phyloP scores from a whole-genome alignment of 495 filamentous ascomycete genomes.

The Aspergillus ellipticus region DNA sequence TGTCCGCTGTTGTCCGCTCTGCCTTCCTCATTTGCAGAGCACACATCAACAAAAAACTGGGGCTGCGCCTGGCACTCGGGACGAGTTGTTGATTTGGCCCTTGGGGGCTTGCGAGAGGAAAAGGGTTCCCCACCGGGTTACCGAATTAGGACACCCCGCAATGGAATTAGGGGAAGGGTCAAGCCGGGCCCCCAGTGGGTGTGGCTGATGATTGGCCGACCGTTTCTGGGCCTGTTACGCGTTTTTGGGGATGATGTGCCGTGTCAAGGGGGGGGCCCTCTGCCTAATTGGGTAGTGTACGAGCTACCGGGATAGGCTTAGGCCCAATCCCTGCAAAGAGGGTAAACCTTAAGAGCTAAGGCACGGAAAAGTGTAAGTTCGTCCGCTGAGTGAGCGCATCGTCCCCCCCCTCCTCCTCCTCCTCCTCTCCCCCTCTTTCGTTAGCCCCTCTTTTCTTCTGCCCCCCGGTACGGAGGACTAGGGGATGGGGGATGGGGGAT shows the following conservation, averaged over 20 bases:
- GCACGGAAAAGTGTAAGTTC: neutral
- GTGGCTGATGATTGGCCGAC: slow-evolving; percentile 9
- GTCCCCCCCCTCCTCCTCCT: no score
- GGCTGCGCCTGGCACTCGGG: neutral
- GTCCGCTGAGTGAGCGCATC: neutral
- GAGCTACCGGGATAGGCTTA: slow-evolving; percentile 24
- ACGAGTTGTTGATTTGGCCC: slow-evolving; percentile 8
- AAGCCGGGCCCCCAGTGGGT: neutral
- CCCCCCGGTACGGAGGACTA: neutral
- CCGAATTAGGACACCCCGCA: slow-evolving; percentile 21
- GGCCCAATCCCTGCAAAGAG: slow-evolving; percentile 14
- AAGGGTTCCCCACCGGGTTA: slow-evolving; percentile 12
- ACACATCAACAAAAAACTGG: neutral
- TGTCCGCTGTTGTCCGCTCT: no score
- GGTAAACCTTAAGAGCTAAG: slow-evolving; percentile 11
- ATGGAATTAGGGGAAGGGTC: slow-evolving; percentile 15
- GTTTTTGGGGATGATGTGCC: slow-evolving; percentile 28
- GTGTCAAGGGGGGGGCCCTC: slow-evolving; percentile 11
- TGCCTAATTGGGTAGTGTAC: slow-evolving; percentile 14
- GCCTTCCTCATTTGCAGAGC: no score
- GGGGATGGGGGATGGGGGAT: neutral
- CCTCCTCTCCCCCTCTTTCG: no score
- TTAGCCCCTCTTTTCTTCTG: neutral
- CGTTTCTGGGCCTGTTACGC: slow-evolving; percentile 17
- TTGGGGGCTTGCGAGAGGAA: no score